A percentile compares a stretch with the other conserved stretches of the same genome.
Conservation (phyloP, 768 basidiomycete genomes). For the Trametes elegans region DNA sequence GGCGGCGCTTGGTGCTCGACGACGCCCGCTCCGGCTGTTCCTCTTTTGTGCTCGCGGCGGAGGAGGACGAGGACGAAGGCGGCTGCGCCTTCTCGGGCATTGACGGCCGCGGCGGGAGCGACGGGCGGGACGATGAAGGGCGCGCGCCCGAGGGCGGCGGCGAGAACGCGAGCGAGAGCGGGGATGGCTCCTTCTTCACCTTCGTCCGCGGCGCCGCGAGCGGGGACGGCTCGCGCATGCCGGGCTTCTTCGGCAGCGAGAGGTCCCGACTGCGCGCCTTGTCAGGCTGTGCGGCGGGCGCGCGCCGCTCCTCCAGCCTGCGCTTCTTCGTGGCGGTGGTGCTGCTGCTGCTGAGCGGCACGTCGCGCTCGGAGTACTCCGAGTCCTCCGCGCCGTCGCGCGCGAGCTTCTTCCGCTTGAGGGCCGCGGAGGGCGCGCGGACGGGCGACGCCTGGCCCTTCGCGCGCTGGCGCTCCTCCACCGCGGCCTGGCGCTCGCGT, state of each 20-base stretch:
- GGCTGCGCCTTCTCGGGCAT: conserved; percentile 13
- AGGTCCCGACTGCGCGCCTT: conserved; percentile 16
- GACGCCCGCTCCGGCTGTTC: conserved; percentile 1
- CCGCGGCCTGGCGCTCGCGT: neutral
- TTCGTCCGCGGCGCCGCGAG: conserved; percentile 29
- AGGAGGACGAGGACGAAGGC: conserved; percentile 11
- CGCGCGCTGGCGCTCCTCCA: conserved; percentile 11
- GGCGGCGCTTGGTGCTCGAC: conserved; percentile 25
- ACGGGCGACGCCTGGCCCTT: conserved; percentile 1
- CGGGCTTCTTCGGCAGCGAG: conserved; percentile 35
- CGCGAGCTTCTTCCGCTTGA: conserved; percentile 28
- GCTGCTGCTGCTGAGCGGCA: conserved; percentile 10
- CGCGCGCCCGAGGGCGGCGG: conserved; percentile 21
- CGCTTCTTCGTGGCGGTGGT: conserved; percentile 22
- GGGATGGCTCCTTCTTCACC: conserved; percentile 37
- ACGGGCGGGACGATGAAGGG: conserved; percentile 1
- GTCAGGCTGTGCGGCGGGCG: conserved; percentile 3
- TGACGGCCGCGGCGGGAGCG: conserved; percentile 6
- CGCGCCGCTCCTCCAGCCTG: conserved; percentile 10
- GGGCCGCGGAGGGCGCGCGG: conserved; percentile 1
- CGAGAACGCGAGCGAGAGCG: conserved; percentile 21
- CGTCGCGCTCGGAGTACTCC: conserved; percentile 20
- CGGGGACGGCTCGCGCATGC: conserved; percentile 24
- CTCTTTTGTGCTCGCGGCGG: neutral
- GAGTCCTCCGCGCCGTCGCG: conserved; percentile 20